Evolutionary conservation across 1,284 basidiomycete species (phyloP).

Genomic region (Entoloma clypeatum): DNA sequence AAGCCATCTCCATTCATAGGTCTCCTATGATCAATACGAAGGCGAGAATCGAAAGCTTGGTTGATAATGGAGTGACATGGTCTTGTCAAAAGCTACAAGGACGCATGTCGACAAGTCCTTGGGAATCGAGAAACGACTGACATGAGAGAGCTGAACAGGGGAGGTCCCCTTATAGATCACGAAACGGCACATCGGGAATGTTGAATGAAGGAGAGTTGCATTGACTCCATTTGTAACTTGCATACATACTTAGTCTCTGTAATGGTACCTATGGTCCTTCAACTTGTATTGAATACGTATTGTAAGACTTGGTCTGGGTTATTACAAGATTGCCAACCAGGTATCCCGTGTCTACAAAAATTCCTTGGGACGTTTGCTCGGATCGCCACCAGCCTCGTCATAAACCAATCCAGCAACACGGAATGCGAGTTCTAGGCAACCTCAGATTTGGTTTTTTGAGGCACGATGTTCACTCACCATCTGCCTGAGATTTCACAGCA

Average conservation of each 20-base stretch:
- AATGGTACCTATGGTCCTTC: too few species aligned
- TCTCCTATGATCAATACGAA: conserved; percentile 75
- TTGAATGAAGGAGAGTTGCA: not conserved
- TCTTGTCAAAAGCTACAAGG: conserved; percentile 73
- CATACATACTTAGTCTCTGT: too few species aligned
- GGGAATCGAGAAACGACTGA: conserved; percentile 29
- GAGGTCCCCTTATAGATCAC: conserved; percentile 90
- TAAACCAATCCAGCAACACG: conserved; percentile 82
- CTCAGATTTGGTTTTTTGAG: conserved; percentile 10
- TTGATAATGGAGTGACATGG: conserved; percentile 96
- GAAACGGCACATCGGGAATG: conserved; percentile 70
- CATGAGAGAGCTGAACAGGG: conserved; percentile 85
- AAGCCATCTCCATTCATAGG: conserved; percentile 97
- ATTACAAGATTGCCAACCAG: too few species aligned
- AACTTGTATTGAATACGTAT: too few species aligned
- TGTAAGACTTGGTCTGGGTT: too few species aligned
- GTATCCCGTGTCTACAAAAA: too few species aligned
- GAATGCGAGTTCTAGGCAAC: conserved; percentile 66
- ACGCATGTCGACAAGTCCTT: conserved; percentile 8
- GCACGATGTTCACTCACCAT: conserved; percentile 54
- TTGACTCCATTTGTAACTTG: too few species aligned
- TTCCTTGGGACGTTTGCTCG: conserved; percentile 62
- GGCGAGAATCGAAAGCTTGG: conserved; percentile 88
- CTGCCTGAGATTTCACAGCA: conserved; percentile 66
- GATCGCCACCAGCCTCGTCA: conserved; percentile 73